Base-by-base conservation (phyloP, 73 alveolate species). In the Paramecium tetraurelia region DNA sequence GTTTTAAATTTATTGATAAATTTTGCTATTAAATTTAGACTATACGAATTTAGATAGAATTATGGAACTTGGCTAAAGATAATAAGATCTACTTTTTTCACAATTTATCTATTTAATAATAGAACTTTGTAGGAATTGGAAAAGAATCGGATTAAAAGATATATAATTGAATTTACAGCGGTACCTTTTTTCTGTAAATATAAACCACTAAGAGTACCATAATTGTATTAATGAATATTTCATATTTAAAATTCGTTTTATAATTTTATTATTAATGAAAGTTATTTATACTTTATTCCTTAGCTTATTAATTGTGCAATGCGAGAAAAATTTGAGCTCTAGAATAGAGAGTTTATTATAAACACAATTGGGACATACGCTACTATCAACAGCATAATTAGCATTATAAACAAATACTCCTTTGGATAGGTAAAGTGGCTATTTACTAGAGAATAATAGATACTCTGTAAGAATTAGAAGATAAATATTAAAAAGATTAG, bases 401-500 rank as follows among this genome's bases (percentile, higher is more conserved):
- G 29, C 46, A 80, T 48, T 80, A 22, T 10, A 41, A 80, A 31
- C 70, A 18, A 48, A 48, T 80, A 31, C 70, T 5, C 90, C 90
- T 22, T 27, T 80, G 12, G 90, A 72, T 38, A 72, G 86, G 86
- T 72, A 72, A 29, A 72, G 1, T 16, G 38, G 18, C 12, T 72
- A 36, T 72, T 24, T 36, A 72, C 59, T 72, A 80, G 48, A 41
- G 90, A 80, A 20, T 80, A 22, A 22, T 80, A 24, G 90, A 80
- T 35, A 80, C 90, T 44, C 33, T 80, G 20, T 22, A 43, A 40
- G 75, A 80, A 3, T 20, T 80, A 44, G 90, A 80, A 35, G 90
- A 80, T 80, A 80, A 63, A 80, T 80, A 80, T 80, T 5, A 22
- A 18, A 43, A 43, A 24, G 90, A 80, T 80, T 24, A 80, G 44